Evolutionary conservation across 2,329 filamentous ascomycete species (phyloP), one percentile per base, ranked within the genome.

Genomic region (Pseudogymnoascus sp.): DNA sequence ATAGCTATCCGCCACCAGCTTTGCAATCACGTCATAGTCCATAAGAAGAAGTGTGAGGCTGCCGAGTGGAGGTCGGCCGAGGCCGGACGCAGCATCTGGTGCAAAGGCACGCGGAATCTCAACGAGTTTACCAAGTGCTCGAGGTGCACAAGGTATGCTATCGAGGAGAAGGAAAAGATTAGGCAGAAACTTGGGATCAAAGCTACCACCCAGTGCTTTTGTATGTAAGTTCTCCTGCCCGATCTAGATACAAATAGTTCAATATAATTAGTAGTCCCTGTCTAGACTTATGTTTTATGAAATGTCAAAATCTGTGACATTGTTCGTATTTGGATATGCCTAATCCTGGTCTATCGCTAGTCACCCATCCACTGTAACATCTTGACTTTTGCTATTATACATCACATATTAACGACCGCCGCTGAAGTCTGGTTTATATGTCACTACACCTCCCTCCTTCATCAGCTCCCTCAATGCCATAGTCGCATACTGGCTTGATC

Each of bases 401-500:
- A 35, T 14, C 47, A 11, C 7, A 18, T 25, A n/a, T 57, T 60
- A 66, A 57, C 66, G 47, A 35, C 66, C 67, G 14, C 67, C 64
- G 64, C 78, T 77, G 69, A 82, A 88, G 58, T 87, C 85, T 5
- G 86, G 82, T 72, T 84, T 83, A 67, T 81, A 88, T 6, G 79
- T 78, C 68, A 78, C 77, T 4, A 85, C 77, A 11, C 84, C 86
- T 2, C 85, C 70, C 65, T 84, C 85, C 69, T 85, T 88, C 79
- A 90, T 91, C 64, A 95, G 74, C 74, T 95, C 90, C 60, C 90
- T 77, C 65, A 95, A 72, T 11, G 89, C 88, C 79, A 95, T 90
- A 0, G 90, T 95, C 0, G 90, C 90, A 75, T 95, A 95, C 69
- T 90, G 88, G 70, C 89, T 91, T 57, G 86, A 85, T 1, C 85